Evolutionary conservation across 768 basidiomycete genomes (phyloP).

Genomic region (Auricularia cornea): DNA sequence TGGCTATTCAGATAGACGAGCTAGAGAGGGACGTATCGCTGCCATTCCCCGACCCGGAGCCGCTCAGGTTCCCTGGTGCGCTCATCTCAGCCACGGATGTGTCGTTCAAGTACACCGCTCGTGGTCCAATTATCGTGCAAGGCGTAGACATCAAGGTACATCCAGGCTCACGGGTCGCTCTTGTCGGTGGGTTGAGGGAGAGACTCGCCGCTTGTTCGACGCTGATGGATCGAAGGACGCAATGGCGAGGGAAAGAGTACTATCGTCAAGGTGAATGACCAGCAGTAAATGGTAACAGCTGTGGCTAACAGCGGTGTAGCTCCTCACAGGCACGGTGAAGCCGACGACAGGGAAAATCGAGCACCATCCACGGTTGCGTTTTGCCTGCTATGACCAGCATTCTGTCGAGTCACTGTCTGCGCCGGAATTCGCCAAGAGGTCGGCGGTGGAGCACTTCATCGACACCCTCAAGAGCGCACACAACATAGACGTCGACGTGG

Average conservation of each 20-base stretch:
- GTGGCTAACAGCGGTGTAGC: conserved; percentile 1
- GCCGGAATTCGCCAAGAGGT: conserved; percentile 16
- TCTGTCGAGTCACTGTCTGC: conserved; percentile 45
- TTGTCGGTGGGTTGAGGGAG: conserved; percentile 30
- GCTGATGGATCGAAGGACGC: not conserved
- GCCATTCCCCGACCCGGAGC: conserved; percentile 25
- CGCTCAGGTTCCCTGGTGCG: conserved; percentile 27
- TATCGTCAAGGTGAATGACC: conserved; percentile 29
- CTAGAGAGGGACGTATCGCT: conserved; percentile 30
- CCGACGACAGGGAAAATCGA: conserved; percentile 41
- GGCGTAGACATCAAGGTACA: conserved; percentile 31
- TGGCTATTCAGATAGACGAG: conserved; percentile 32
- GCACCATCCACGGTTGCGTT: conserved; percentile 43
- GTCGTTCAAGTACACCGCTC: conserved; percentile 25
- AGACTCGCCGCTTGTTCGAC: not conserved
- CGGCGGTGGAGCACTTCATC: conserved; percentile 24
- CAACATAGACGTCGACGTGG: conserved; percentile 23
- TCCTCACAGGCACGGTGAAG: conserved; percentile 24
- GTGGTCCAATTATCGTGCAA: conserved; percentile 19
- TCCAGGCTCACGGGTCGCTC: conserved; percentile 29
- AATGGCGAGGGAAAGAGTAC: conserved; percentile 56
- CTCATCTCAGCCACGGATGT: conserved; percentile 25
- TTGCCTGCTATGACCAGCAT: conserved; percentile 58
- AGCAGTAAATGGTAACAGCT: conserved; percentile 25
- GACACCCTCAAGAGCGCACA: conserved; percentile 14